Base-by-base conservation (phyloP, 495 filamentous ascomycete genomes). In the Hypoxylon trugodes region DNA sequence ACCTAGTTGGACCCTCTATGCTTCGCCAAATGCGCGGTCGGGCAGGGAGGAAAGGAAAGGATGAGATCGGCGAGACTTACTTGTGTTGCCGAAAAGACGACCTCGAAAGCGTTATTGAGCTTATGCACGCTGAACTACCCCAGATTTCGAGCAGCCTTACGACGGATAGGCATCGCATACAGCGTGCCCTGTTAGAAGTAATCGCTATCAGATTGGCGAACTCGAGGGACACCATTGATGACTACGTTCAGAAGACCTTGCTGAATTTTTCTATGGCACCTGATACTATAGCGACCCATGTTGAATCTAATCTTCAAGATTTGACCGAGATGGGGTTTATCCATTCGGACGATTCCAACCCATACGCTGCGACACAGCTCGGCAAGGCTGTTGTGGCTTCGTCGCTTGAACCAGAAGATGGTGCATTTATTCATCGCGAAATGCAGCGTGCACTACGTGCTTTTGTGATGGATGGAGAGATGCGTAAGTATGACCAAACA, bases 391-490 rank as follows among this genome's bases (percentile, higher is more conserved):
- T 89, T 19, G 89, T 95, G 19, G 83, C 86, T 3, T 91, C 90
- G 1, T 84, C 86, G 0, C 80, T 95, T 28, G 81, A 88, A 5
- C 91, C 90, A 0, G 88, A 90, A 57, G 91, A 93, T 66, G 91
- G 91, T 1, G 71, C 91, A 0, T 93, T 92, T 65, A 79, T 93
- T 6, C 79, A 92, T 61, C 78, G 83, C 41, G 91, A 93, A 65
- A 77, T 93, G 50, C 79, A 79, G 54, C 79, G 81, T 57, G 89
- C 91, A 0, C 71, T 93, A 2, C 78, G 84, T 42, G 89, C 86
- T 4, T 95, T 95, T 56, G 90, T 92, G 13, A 86, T 95, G 83
- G 89, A 92, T 66, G 89, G 89, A 13, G 91, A 95, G 42, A 88
- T 95, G 87, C 91, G 63, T 66, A 61, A 66, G 63, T 61, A 10